Evolutionary conservation across 2,329 filamentous ascomycete species (phyloP).

Genomic region (Paracamarosporium sp.): DNA sequence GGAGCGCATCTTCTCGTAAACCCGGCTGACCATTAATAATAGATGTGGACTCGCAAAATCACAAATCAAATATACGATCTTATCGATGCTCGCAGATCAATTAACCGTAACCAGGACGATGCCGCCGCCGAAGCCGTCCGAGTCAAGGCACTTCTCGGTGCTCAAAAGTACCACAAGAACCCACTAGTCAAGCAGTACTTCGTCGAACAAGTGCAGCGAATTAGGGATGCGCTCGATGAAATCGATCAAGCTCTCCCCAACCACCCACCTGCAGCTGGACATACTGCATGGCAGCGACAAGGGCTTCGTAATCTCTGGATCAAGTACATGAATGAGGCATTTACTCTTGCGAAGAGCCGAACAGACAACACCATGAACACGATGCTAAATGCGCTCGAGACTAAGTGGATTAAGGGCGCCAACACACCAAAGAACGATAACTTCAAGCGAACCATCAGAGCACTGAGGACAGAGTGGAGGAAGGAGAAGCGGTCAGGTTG

Average conservation of each 20-base stretch:
- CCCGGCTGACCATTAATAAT: not conserved
- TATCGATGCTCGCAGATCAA: not conserved
- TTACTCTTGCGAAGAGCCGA: not conserved
- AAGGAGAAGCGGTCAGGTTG: slow-evolving; percentile 1
- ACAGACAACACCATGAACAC: not conserved
- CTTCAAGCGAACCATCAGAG: not conserved
- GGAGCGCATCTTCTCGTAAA: not conserved
- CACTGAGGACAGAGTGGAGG: not conserved
- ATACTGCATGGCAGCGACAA: not conserved
- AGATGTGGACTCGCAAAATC: not conserved
- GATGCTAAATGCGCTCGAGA: not conserved
- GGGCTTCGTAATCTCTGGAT: not conserved
- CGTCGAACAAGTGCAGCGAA: not conserved
- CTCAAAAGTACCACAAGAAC: not conserved
- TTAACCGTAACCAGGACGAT: not conserved
- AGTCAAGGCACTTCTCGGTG: not conserved
- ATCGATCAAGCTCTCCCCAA: not conserved
- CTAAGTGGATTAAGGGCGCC: not conserved
- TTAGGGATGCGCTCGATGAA: not conserved
- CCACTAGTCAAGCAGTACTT: not conserved
- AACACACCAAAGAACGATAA: not conserved
- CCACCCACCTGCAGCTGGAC: not conserved
- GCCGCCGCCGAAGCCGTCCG: not conserved
- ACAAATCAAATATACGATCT: not conserved
- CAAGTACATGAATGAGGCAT: not conserved